phyloP scores from a whole-genome alignment of 257 asterid species.

The Gentiana straminea region DNA sequence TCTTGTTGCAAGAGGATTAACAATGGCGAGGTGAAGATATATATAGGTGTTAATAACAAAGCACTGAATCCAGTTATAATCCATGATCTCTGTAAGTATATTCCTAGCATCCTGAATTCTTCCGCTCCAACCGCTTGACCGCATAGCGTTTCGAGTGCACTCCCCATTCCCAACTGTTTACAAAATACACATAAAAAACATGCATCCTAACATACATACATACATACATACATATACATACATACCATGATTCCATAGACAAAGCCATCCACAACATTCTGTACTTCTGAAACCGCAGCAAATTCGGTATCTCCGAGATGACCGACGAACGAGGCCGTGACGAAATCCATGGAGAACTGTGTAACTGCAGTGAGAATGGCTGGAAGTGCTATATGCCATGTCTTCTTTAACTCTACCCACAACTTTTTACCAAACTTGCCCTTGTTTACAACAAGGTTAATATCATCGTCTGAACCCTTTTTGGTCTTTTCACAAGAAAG shows the following conservation, averaged over 20 bases:
- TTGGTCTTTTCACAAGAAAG: too few relatives aligned
- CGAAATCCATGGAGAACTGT: constrained; percentile 17
- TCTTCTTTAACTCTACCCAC: constrained; percentile 19
- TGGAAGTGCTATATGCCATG: constrained; percentile 26
- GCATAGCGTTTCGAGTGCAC: constrained; percentile 28
- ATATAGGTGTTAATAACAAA: constrained; percentile 15
- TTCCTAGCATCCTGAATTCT: constrained; percentile 20
- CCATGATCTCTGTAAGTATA: constrained; percentile 29
- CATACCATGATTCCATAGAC: constrained; percentile 23
- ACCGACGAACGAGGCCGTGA: constrained; percentile 23
- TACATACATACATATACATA: background rate
- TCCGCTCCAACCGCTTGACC: constrained; percentile 35
- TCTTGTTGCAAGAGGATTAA: constrained; percentile 14
- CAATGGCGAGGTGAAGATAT: constrained; percentile 9
- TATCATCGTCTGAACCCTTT: too few relatives aligned
- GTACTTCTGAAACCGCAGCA: constrained; percentile 27
- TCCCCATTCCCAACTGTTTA: constrained; percentile 28
- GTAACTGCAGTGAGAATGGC: constrained; percentile 22
- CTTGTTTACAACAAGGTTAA: background rate
- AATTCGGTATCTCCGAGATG: constrained; percentile 24
- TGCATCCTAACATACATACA: too few relatives aligned
- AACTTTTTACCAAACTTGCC: constrained; percentile 4
- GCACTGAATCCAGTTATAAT: constrained; percentile 9
- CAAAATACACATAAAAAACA: background rate
- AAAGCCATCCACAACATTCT: constrained; percentile 20